These are phyloP conservation scores for Volutella citrinella DNA, from an alignment of 2,329 filamentous ascomycete species.

Conservation along the genomic window DNA sequence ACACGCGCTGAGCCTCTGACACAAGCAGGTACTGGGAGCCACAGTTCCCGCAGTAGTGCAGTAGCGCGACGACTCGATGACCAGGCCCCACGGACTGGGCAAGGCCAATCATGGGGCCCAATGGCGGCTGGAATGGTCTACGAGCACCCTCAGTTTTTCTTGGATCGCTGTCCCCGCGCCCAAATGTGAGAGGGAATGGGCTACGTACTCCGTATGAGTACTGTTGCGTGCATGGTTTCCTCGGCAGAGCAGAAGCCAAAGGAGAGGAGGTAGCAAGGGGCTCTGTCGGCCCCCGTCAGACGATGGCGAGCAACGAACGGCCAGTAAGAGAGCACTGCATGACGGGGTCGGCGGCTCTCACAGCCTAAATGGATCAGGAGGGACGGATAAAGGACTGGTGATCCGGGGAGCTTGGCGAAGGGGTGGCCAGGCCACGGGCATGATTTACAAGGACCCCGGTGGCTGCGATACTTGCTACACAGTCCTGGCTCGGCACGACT, in stretches of 20 bases:
- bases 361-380: neutral
- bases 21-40: conserved; percentile 16
- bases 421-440: neutral
- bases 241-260: neutral
- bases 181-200: conserved; percentile 11
- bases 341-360: neutral
- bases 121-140: conserved; percentile 15
- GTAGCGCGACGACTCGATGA: conserved; percentile 4
- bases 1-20: conserved; percentile 18
- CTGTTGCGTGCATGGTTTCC: neutral
- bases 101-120: conserved; percentile 16
- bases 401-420: no score
- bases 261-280: neutral
- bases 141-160: conserved; percentile 11
- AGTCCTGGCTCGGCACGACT: conserved; percentile 2
- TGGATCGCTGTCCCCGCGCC: conserved; percentile 3
- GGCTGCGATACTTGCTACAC: neutral
- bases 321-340: no score
- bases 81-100: conserved; percentile 6
- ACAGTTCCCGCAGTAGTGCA: conserved; percentile 9
- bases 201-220: no score
- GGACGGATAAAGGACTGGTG: neutral
- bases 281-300: no score
- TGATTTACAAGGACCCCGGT: no score
- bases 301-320: no score